Evolutionary conservation across 164 flowering plant genomes (phyloP).

Genomic region (Macadamia tetraphylla): DNA sequence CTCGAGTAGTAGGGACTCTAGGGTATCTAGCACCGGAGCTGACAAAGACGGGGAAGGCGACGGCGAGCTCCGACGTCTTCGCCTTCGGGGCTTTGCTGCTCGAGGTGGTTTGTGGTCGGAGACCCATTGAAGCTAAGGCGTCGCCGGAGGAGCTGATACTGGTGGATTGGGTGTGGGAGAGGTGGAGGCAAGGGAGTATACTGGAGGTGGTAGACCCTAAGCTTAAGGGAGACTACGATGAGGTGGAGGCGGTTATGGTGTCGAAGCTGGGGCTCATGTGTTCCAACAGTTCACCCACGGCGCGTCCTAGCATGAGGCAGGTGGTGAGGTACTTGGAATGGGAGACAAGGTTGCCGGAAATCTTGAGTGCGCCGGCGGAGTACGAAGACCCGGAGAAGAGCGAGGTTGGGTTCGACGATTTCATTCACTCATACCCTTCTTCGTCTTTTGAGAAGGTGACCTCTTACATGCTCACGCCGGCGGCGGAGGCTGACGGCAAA

Average conservation of each 20-base stretch:
- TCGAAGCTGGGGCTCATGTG: constrained; percentile 49
- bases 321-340: constrained; percentile 48
- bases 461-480: neutral
- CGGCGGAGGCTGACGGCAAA: neutral
- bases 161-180: constrained; percentile 62
- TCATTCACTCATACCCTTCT: constrained; percentile 24
- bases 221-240: constrained; percentile 26
- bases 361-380: constrained; percentile 11
- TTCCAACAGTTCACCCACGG: constrained; percentile 22
- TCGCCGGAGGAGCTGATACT: constrained; percentile 42
- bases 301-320: constrained; percentile 45
- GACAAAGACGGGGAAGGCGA: constrained; percentile 48
- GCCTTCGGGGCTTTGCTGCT: constrained; percentile 59
- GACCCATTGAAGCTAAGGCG: constrained; percentile 52
- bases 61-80: constrained; percentile 45
- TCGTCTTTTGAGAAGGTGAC: constrained; percentile 17
- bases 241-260: constrained; percentile 30
- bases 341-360: constrained; percentile 27
- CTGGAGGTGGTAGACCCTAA: constrained; percentile 38
- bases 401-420: constrained; percentile 23
- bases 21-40: constrained; percentile 72
- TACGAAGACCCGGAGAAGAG: constrained; percentile 2
- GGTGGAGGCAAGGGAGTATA: constrained; percentile 25
- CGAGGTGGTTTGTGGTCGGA: constrained; percentile 52
- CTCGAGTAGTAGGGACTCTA: constrained; percentile 55